Evolutionary conservation across 2,329 filamentous ascomycete species (phyloP).

Genomic region (Trichophyton mentagrophytes): DNA sequence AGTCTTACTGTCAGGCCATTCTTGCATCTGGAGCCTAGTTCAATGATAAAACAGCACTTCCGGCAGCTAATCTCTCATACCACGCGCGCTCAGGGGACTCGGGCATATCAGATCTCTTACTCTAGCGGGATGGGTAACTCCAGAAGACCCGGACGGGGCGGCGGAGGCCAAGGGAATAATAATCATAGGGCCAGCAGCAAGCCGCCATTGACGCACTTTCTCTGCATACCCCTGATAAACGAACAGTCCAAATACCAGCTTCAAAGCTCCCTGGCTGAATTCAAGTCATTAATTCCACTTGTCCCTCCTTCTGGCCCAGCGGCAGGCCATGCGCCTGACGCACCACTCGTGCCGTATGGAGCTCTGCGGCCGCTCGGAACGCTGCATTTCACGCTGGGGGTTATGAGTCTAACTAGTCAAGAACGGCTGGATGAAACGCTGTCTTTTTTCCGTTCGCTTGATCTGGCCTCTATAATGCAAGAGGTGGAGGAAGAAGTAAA

Average conservation of each 20-base stretch:
- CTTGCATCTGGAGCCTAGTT: not conserved
- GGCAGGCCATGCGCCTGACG: constrained; percentile 25
- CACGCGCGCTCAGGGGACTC: not conserved
- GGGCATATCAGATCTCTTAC: not conserved
- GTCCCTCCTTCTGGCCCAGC: constrained; percentile 8
- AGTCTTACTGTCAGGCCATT: not conserved
- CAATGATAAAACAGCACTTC: not conserved
- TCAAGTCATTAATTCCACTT: constrained; percentile 44
- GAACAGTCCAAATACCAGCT: constrained; percentile 50
- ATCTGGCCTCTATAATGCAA: constrained; percentile 30
- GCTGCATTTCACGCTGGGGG: constrained; percentile 73
- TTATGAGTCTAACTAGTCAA: constrained; percentile 57
- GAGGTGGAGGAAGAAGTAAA: constrained; percentile 21
- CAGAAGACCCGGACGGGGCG: not conserved
- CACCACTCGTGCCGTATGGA: constrained; percentile 43
- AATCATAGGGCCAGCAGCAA: not conserved
- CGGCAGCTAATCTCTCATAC: not conserved
- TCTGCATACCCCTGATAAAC: constrained; percentile 50
- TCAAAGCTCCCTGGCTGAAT: constrained; percentile 46
- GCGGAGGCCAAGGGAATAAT: not conserved
- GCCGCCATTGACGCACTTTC: constrained; percentile 33
- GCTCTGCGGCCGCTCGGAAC: constrained; percentile 68
- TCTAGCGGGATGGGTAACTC: not conserved
- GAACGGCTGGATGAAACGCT: constrained; percentile 38
- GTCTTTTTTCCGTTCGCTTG: constrained; percentile 32